Evolutionary conservation across 805 yeast genomes (phyloP), one percentile per base, ranked within the genome.

Genomic region (Zygoascus flipseniorum): DNA sequence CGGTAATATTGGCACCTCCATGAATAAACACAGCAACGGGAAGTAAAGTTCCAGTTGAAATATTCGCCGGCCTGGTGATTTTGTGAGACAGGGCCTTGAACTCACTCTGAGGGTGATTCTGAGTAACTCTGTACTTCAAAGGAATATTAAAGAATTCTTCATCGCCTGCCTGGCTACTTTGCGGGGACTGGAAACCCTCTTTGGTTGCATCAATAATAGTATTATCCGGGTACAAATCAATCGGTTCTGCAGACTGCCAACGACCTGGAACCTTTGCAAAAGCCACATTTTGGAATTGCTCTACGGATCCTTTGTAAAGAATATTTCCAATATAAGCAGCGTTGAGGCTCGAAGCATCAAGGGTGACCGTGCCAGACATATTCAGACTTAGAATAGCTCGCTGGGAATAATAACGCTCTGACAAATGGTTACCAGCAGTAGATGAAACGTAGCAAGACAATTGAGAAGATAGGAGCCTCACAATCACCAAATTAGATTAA

Each of bases 11-110:
- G 1, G 68, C 63, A 18, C 75, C 75, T 20, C 75, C 75, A 52
- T 71, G 72, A 28, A 71, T 63, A 68, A 70, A 72, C 8, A 71
- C 59, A 1, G 65, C 70, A 8, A 69, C 72, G 5, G 75, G 75
- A n/a, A 65, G 53, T 2, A 14, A 11, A 14, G 23, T 31, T 35
- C 48, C 32, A 13, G 23, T 39, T 6, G 42, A 28, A 13, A 49
- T 16, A 11, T 50, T 32, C 42, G 60, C 32, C 2, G 50, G 48
- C 16, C 48, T 45, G 5, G 48, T 45, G n/a, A 45, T 45, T 26
- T 45, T 45, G 23, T n/a, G 3, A 13, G 48, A n/a, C 37, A 45
- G 18, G 37, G 18, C 18, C 11, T 45, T 31, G 20, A 45, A 45
- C 19, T 45, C 48, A 10, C 35, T 23, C 16, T 26, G 32, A 16